Conservation (phyloP, 164 flowering plant genomes). For the Berberis thunbergii region DNA sequence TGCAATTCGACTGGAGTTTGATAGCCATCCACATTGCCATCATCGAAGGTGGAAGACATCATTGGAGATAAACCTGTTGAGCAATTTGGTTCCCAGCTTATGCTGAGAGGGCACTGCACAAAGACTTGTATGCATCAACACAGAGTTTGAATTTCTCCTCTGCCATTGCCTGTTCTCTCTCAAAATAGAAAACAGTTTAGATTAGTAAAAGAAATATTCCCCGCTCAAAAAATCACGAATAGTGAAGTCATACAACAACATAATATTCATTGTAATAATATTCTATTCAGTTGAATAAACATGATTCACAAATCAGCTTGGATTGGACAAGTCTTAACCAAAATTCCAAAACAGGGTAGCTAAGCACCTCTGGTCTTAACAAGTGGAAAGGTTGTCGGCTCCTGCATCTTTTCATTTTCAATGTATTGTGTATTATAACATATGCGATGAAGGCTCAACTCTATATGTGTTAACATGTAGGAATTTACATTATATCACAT, state of each 20-base stretch:
- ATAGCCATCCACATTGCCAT: too few species aligned
- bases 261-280: neutral
- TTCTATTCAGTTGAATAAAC: neutral
- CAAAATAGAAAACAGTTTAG: neutral
- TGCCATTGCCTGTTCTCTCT: constrained; percentile 43
- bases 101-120: constrained; percentile 47
- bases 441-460: too few species aligned
- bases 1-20: too few species aligned
- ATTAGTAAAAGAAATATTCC: neutral
- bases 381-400: too few species aligned
- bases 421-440: too few species aligned
- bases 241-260: neutral
- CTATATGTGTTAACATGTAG: too few species aligned
- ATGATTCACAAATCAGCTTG: neutral
- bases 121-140: constrained; percentile 56
- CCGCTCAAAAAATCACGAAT: neutral
- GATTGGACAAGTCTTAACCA: neutral
- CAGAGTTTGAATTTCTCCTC: constrained; percentile 76
- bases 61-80: too few species aligned
- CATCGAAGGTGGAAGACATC: too few species aligned
- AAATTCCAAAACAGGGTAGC: neutral
- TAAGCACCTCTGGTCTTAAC: too few species aligned
- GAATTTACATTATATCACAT: too few species aligned
- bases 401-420: too few species aligned
- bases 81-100: neutral